Base-by-base conservation (phyloP, 495 filamentous ascomycete species). In the Penicillium verhagenii region DNA sequence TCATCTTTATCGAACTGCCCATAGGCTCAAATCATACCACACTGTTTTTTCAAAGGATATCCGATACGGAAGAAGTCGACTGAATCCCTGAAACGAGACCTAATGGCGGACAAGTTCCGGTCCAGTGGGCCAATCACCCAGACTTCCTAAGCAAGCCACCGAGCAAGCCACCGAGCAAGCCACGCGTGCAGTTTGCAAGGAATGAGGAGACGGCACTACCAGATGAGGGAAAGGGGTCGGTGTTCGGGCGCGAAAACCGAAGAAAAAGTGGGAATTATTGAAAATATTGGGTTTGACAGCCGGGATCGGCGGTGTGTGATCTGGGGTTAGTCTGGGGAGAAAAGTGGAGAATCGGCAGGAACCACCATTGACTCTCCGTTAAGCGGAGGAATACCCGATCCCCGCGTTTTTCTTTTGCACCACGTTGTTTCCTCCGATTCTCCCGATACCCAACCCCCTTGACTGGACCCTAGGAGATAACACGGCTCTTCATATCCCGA, bases 91-190 rank as follows among this genome's bases (percentile, higher is more conserved):
- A 44, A 39, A 43, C n/a, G n/a, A n/a, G n/a, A n/a, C n/a, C n/a
- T n/a, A n/a, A n/a, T 53, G n/a, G 9, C 60, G 61, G 65, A 47
- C 54, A 55, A 65, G 18, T 45, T 68, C 63, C 64, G 63, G 56
- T 33, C 10, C n/a, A 28, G 11, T 37, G 31, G 20, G 16, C 47
- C 31, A 50, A 50, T 50, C 33, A 50, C 29, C 21, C n/a, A 14
- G 13, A 25, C 9, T n/a, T 38, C 19, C 2, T 18, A 13, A 39
- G 18, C 16, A 31, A 11, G 45, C 29, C 26, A n/a, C n/a, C n/a
- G n/a, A n/a, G n/a, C n/a, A n/a, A n/a, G n/a, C n/a, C n/a, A n/a
- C n/a, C n/a, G n/a, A n/a, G n/a, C n/a, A n/a, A n/a, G n/a, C n/a
- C n/a, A n/a, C n/a, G 45, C 18, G 26, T 23, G 23, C 19, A 11